Conservation (phyloP, 1,284 basidiomycete species). For the Boletus nobilissimus region DNA sequence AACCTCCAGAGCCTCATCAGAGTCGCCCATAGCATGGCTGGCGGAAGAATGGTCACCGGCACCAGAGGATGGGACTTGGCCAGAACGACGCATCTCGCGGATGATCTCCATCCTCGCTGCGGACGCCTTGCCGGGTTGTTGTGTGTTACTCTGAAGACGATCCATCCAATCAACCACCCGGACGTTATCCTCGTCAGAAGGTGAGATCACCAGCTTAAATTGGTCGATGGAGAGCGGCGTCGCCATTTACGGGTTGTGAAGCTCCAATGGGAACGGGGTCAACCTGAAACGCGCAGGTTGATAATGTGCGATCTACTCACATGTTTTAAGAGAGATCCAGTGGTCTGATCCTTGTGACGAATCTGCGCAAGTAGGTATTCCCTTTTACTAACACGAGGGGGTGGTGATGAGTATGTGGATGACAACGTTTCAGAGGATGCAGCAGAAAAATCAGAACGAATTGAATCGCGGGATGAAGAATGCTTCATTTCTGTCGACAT, state of each 20-base stretch:
- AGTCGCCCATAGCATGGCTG: conserved; percentile 10
- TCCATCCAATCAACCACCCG: conserved; percentile 79
- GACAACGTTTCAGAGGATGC: conserved; percentile 43
- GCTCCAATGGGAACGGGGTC: conserved; percentile 50
- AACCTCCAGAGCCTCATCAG: conserved; percentile 35
- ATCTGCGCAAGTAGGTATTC: conserved; percentile 85
- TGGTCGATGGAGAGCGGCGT: conserved; percentile 81
- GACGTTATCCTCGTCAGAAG: conserved; percentile 72
- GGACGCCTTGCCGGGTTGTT: conserved; percentile 36
- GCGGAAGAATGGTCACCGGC: neutral
- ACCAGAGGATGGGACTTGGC: conserved; percentile 42
- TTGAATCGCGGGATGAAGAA: conserved; percentile 36
- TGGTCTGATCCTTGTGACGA: conserved; percentile 83
- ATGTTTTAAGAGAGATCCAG: conserved; percentile 83
- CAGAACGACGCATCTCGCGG: conserved; percentile 41
- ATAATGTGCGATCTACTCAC: conserved; percentile 50
- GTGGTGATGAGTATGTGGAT: conserved; percentile 42
- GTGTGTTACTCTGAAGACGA: conserved; percentile 54
- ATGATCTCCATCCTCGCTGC: conserved; percentile 43
- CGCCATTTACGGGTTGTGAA: conserved; percentile 81
- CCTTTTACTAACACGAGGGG: conserved; percentile 67
- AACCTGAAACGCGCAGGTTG: conserved; percentile 4
- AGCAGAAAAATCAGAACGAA: conserved; percentile 34
- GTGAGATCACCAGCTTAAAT: conserved; percentile 77
- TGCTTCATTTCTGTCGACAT: conserved; percentile 30